Percentiles rank a stretch among this genome's conserved stretches.
These are phyloP conservation scores for Sporothrix curviconia DNA, from an alignment of 2,329 filamentous ascomycete species.

Conservation along the genomic window DNA sequence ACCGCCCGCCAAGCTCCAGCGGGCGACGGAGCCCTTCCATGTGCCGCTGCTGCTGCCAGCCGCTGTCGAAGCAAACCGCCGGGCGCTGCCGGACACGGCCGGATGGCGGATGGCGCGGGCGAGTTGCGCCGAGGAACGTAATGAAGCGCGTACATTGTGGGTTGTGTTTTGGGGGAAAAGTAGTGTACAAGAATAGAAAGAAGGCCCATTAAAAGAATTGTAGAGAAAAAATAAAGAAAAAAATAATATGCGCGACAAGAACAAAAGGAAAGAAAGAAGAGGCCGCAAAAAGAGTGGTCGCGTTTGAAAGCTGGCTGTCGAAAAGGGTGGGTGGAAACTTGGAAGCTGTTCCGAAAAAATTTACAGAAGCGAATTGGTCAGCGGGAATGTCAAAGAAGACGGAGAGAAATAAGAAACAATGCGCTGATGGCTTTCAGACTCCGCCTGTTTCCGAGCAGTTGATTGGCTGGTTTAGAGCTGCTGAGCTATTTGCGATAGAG, in stretches of 20 bases:
- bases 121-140: slow-evolving; percentile 41
- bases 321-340: neutral
- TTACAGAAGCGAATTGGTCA: slow-evolving; percentile 16
- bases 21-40: slow-evolving; percentile 69
- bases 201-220: neutral
- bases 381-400: neutral
- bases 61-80: slow-evolving; percentile 44
- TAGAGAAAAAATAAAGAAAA: neutral
- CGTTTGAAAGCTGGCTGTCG: neutral
- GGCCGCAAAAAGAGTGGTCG: neutral
- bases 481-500: neutral
- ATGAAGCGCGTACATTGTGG: slow-evolving; percentile 45
- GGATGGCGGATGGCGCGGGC: slow-evolving; percentile 37
- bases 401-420: neutral
- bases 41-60: slow-evolving; percentile 62
- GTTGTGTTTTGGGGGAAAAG: slow-evolving; percentile 7
- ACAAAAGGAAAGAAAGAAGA: neutral
- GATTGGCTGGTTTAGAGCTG: slow-evolving; percentile 9
- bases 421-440: neutral
- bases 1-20: slow-evolving; percentile 70
- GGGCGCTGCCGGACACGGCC: slow-evolving; percentile 33
- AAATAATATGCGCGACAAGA: neutral
- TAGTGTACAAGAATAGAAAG: slow-evolving; percentile 8
- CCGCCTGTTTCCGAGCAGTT: neutral
- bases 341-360: slow-evolving; percentile 11